Conservation (phyloP, 2,329 filamentous ascomycete genomes). For the Cladosporium colombiae region DNA sequence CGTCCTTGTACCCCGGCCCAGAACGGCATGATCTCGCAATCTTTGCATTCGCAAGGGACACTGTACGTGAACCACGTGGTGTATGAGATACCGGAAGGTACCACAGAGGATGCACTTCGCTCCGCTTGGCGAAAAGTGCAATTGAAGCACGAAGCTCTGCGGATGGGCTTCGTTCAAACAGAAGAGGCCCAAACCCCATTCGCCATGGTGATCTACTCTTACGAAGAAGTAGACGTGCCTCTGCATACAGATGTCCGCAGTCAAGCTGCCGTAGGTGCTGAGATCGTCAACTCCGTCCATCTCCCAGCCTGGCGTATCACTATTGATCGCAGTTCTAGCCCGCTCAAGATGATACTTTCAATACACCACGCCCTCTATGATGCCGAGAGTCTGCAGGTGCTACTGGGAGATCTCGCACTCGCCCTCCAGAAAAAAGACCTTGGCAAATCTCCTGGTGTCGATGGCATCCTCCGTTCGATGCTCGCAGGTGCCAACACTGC, state of each 20-base stretch:
- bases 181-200: conserved; percentile 64
- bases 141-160: conserved; percentile 67
- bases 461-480: conserved; percentile 45
- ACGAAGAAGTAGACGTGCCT: conserved; percentile 21
- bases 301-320: conserved; percentile 64
- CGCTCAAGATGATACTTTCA: conserved; percentile 48
- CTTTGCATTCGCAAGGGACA: conserved; percentile 63
- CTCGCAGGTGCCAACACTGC: conserved; percentile 41
- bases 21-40: conserved; percentile 75
- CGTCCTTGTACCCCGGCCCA: conserved; percentile 81
- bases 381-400: conserved; percentile 67
- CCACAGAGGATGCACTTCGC: conserved; percentile 48
- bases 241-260: background rate
- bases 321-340: conserved; percentile 42
- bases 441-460: conserved; percentile 38
- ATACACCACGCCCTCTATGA: conserved; percentile 87
- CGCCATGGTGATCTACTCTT: conserved; percentile 68
- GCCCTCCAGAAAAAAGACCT: conserved; percentile 39
- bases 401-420: conserved; percentile 62
- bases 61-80: conserved; percentile 76
- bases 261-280: background rate
- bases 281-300: conserved; percentile 50
- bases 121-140: conserved; percentile 62
- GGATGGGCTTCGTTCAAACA: conserved; percentile 69
- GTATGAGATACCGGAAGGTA: conserved; percentile 49